A percentile compares a stretch with the other conserved stretches of the same genome.
phyloP scores from a whole-genome alignment of 2,329 filamentous ascomycete species.

The Ceratocystiopsis minuta region DNA sequence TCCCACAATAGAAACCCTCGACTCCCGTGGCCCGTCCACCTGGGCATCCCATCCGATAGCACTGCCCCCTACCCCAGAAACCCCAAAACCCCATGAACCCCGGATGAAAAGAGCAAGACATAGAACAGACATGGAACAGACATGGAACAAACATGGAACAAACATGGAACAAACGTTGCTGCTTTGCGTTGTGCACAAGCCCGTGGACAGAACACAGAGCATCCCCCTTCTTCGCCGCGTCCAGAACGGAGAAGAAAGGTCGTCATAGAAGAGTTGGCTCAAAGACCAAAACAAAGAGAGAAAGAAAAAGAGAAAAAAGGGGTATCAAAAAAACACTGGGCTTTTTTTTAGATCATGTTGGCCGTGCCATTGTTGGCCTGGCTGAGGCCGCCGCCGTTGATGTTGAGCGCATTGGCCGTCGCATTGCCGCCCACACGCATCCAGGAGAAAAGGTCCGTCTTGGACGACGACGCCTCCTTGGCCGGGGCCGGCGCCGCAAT shows the following conservation, averaged over 20 bases:
- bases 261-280: no score
- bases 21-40: no score
- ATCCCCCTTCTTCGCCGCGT: no score
- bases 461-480: conserved; percentile 3
- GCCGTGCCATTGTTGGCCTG: neutral
- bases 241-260: neutral
- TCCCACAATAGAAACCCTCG: no score
- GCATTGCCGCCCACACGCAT: conserved; percentile 7
- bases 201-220: neutral
- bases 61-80: neutral
- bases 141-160: neutral
- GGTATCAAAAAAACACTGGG: neutral
- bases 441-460: conserved; percentile 9
- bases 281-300: neutral
- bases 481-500: neutral
- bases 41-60: no score
- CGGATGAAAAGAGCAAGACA: neutral
- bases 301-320: neutral
- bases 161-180: no score
- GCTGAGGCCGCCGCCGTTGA: neutral
- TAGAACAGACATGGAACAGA: neutral
- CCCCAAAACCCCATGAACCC: neutral
- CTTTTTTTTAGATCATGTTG: neutral
- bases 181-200: no score
- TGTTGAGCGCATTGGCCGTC: neutral